These are phyloP conservation scores for Cupressus sempervirens DNA, from an alignment of 75 land plant species.

Conservation along the genomic window DNA sequence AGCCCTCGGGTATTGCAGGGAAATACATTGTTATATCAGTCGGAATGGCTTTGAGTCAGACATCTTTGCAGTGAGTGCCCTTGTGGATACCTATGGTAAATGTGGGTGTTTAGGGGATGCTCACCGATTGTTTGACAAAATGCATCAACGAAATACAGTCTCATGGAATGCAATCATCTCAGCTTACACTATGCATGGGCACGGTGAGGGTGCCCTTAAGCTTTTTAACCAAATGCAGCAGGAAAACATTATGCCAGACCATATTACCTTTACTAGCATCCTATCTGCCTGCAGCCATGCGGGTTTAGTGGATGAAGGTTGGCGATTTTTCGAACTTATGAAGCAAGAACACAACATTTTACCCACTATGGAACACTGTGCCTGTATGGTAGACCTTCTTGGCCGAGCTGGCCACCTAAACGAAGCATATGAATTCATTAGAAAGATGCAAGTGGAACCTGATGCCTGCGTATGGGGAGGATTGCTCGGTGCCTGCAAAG, in stretches of 20 bases:
- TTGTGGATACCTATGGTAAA: slow-evolving; percentile 77
- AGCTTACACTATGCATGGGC: slow-evolving; percentile 75
- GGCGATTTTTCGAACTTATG: slow-evolving; percentile 37
- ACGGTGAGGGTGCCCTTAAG: slow-evolving; percentile 39
- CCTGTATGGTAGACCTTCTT: slow-evolving; percentile 69
- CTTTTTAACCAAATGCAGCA: slow-evolving; percentile 44
- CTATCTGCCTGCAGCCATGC: slow-evolving; percentile 78
- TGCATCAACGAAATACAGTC: slow-evolving; percentile 46
- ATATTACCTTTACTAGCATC: slow-evolving; percentile 54
- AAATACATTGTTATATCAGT: slow-evolving; percentile 18
- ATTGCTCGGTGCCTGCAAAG: slow-evolving; percentile 56
- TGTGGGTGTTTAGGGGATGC: slow-evolving; percentile 52
- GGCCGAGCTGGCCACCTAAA: slow-evolving; percentile 55
- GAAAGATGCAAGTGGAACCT: slow-evolving; percentile 26
- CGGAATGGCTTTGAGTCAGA: not conserved
- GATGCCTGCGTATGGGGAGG: slow-evolving; percentile 54
- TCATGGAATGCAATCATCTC: slow-evolving; percentile 70
- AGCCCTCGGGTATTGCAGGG: slow-evolving; percentile 19
- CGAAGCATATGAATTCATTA: slow-evolving; percentile 46
- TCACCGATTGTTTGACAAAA: slow-evolving; percentile 40
- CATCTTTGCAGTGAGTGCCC: not conserved
- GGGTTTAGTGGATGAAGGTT: slow-evolving; percentile 47
- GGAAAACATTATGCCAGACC: slow-evolving; percentile 42
- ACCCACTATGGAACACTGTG: slow-evolving; percentile 58
- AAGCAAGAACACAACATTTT: slow-evolving; percentile 26